Conservation (phyloP, 2,329 filamentous ascomycete genomes). For the Plenodomus biglobosus region DNA sequence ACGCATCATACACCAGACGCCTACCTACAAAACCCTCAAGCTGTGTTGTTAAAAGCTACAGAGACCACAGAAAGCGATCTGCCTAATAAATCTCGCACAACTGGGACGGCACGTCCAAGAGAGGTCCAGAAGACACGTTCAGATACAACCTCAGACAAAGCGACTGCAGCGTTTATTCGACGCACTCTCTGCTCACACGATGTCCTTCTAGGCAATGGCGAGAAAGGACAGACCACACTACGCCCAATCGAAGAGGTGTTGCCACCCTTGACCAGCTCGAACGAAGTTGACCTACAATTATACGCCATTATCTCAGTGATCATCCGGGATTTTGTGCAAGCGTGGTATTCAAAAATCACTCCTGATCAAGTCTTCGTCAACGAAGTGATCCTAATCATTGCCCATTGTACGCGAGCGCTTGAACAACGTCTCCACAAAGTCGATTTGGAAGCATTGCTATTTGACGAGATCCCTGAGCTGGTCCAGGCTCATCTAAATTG, state of each 20-base stretch:
- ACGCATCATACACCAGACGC: constrained; percentile 22
- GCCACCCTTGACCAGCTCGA: constrained; percentile 89
- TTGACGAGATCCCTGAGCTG: constrained; percentile 85
- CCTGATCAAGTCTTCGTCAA: constrained; percentile 84
- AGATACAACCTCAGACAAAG: constrained; percentile 67
- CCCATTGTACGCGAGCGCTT: constrained; percentile 83
- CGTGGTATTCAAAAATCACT: constrained; percentile 92
- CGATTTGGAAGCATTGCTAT: constrained; percentile 76
- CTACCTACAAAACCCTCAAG: constrained; percentile 22
- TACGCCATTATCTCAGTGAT: constrained; percentile 92
- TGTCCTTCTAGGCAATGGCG: constrained; percentile 50
- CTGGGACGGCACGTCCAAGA: constrained; percentile 15
- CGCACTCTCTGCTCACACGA: constrained; percentile 77
- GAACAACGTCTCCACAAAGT: constrained; percentile 83
- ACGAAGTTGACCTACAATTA: constrained; percentile 88
- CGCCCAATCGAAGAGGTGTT: constrained; percentile 77
- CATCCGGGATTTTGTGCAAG: constrained; percentile 84
- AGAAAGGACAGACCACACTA: constrained; percentile 59
- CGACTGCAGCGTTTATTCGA: constrained; percentile 79
- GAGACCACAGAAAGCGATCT: constrained; percentile 13
- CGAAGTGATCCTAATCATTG: constrained; percentile 86
- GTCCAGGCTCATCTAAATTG: constrained; percentile 78
- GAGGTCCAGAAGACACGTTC: constrained; percentile 30
- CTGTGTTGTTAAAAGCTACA: constrained; percentile 13
- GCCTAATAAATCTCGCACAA: constrained; percentile 18